These are phyloP conservation scores for Termitomyces titanicus DNA, from an alignment of 768 basidiomycete genomes.

Conservation along the genomic window DNA sequence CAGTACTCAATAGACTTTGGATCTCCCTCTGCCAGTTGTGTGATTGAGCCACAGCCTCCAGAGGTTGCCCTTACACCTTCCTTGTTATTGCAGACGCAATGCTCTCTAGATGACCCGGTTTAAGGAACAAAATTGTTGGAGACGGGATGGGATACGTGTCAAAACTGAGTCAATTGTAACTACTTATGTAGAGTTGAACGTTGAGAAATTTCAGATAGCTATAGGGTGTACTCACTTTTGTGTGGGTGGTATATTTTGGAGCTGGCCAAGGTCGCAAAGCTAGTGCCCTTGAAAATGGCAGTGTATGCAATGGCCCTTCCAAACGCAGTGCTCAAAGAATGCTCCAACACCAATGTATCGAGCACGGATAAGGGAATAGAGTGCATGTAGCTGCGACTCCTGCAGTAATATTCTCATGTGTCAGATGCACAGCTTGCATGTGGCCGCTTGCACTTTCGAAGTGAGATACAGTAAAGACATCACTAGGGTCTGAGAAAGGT, in stretches of 20 bases:
- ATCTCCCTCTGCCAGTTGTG: too few relatives aligned
- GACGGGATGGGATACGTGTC: constrained; percentile 57
- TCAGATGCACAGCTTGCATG: constrained; percentile 61
- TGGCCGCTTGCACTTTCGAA: constrained; percentile 50
- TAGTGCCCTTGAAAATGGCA: constrained; percentile 70
- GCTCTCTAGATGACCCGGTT: constrained; percentile 56
- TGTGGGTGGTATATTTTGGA: constrained; percentile 46
- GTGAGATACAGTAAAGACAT: constrained; percentile 70
- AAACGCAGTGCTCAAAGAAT: constrained; percentile 70
- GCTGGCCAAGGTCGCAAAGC: constrained; percentile 64
- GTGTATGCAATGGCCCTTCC: constrained; percentile 80
- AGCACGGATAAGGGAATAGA: constrained; percentile 72
- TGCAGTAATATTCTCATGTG: constrained; percentile 84
- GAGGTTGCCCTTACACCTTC: too few relatives aligned
- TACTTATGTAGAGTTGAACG: constrained; percentile 2
- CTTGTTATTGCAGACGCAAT: constrained; percentile 51
- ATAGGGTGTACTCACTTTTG: constrained; percentile 31
- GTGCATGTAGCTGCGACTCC: constrained; percentile 80
- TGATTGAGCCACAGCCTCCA: too few relatives aligned
- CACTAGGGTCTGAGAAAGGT: constrained; percentile 42
- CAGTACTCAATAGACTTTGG: too few relatives aligned
- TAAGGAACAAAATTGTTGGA: constrained; percentile 77
- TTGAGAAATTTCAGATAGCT: background rate
- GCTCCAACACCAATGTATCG: constrained; percentile 76
- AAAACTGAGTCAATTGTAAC: constrained; percentile 28